Conservation (phyloP, 805 yeast species). For the fission yeast (Schizosaccharomyces pombe) region DNA sequence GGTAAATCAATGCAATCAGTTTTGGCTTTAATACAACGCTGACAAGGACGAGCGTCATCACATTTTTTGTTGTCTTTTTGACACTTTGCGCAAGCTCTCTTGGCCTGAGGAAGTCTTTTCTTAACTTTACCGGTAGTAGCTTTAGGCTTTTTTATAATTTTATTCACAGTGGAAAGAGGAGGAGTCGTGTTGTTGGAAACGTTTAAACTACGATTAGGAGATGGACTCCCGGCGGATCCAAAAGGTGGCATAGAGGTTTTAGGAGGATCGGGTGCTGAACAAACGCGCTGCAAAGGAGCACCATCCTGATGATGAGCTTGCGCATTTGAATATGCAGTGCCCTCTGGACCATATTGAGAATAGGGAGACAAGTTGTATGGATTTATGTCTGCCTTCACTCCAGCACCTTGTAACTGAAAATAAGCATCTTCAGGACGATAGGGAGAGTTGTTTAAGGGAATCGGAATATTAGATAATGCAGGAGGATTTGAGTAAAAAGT, state of each 20-base stretch:
- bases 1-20: background rate
- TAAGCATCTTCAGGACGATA: no score
- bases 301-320: no score
- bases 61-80: background rate
- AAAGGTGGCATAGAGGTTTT: background rate
- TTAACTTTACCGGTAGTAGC: background rate
- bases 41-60: background rate
- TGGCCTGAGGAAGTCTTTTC: background rate
- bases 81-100: background rate
- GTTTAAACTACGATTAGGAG: no score
- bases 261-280: background rate
- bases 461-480: no score
- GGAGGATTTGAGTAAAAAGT: no score
- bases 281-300: background rate
- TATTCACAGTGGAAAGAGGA: background rate
- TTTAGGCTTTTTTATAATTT: background rate
- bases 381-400: no score
- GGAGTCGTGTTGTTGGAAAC: no score
- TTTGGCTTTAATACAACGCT: background rate
- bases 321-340: no score
- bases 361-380: background rate
- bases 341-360: no score
- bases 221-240: background rate
- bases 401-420: no score
- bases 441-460: no score